phyloP scores from a whole-genome alignment of 1,139 yeast species.

The Pichia sp. region DNA sequence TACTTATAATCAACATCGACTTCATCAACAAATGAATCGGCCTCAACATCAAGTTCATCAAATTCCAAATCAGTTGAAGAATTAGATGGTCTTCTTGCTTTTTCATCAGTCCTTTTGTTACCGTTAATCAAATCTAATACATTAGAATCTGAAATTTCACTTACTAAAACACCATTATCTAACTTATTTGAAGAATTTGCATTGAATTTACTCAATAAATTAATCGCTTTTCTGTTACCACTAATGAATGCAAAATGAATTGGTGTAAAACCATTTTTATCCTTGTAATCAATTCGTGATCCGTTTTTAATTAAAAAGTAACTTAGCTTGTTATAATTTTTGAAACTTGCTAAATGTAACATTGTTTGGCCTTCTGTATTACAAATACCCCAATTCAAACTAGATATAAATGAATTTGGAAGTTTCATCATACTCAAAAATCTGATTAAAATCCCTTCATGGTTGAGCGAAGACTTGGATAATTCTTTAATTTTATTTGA shows the following conservation, averaged over 20 bases:
- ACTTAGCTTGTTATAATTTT: slow-evolving; percentile 60
- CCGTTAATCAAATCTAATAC: slow-evolving; percentile 49
- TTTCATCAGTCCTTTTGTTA: slow-evolving; percentile 13
- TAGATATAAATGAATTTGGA: slow-evolving; percentile 52
- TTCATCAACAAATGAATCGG: slow-evolving; percentile 21
- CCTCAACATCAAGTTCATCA: slow-evolving; percentile 13
- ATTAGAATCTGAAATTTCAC: slow-evolving; percentile 56
- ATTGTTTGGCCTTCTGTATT: slow-evolving; percentile 81
- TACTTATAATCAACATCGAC: slow-evolving; percentile 21
- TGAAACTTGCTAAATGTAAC: slow-evolving; percentile 74
- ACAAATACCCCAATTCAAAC: slow-evolving; percentile 75
- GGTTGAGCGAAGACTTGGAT: slow-evolving; percentile 38
- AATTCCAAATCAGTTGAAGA: slow-evolving; percentile 14
- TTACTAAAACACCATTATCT: slow-evolving; percentile 45
- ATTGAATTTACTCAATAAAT: slow-evolving; percentile 52
- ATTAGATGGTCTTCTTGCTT: slow-evolving; percentile 24
- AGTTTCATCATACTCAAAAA: slow-evolving; percentile 59
- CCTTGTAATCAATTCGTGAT: slow-evolving; percentile 69
- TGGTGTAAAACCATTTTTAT: slow-evolving; percentile 78
- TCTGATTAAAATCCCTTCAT: slow-evolving; percentile 55
- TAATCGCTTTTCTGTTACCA: slow-evolving; percentile 61
- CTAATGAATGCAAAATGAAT: slow-evolving; percentile 76
- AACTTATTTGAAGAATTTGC: slow-evolving; percentile 58
- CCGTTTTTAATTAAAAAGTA: slow-evolving; percentile 68
- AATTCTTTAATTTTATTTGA: slow-evolving; percentile 41